A percentile compares a stretch with the other conserved stretches of the same genome.
Evolutionary conservation across 106 monocot genomes (phyloP).

Genomic region (Allium sativum): DNA sequence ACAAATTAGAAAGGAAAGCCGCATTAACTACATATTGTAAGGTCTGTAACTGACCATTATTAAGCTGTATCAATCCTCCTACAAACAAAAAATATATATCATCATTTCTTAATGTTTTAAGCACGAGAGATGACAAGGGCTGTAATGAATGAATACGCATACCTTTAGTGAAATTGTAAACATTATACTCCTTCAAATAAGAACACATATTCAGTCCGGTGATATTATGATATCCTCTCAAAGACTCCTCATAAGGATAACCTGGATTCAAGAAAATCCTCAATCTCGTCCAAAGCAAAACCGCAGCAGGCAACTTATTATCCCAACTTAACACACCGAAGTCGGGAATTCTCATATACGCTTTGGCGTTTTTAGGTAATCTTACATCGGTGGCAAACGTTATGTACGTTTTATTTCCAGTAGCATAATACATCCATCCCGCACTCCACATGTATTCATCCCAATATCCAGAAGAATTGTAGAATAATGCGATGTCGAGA

Average conservation of each 20-base stretch:
- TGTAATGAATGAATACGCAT: background rate
- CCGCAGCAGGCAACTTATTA: conserved; percentile 49
- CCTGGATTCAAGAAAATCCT: conserved; percentile 60
- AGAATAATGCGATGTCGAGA: conserved; percentile 18
- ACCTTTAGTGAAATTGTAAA: conserved; percentile 45
- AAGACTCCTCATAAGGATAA: conserved; percentile 46
- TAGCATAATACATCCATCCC: conserved; percentile 51
- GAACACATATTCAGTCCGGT: conserved; percentile 39
- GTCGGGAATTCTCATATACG: conserved; percentile 14
- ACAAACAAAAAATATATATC: background rate
- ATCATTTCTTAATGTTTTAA: background rate
- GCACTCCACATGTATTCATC: conserved; percentile 57
- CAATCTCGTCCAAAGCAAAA: conserved; percentile 32
- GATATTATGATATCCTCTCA: conserved; percentile 31
- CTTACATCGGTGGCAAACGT: conserved; percentile 18
- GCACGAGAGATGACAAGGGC: background rate
- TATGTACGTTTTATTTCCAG: conserved; percentile 43
- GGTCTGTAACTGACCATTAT: conserved; percentile 46
- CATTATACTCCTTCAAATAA: conserved; percentile 19
- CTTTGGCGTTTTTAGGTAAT: conserved; percentile 30
- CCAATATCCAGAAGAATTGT: conserved; percentile 51
- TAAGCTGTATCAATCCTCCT: conserved; percentile 68
- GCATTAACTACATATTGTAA: conserved; percentile 48
- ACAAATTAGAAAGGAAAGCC: conserved; percentile 55
- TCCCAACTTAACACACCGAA: conserved; percentile 53